These are phyloP conservation scores for Aspergillus wentii DNA, from an alignment of 495 filamentous ascomycete genomes.

Conservation along the genomic window DNA sequence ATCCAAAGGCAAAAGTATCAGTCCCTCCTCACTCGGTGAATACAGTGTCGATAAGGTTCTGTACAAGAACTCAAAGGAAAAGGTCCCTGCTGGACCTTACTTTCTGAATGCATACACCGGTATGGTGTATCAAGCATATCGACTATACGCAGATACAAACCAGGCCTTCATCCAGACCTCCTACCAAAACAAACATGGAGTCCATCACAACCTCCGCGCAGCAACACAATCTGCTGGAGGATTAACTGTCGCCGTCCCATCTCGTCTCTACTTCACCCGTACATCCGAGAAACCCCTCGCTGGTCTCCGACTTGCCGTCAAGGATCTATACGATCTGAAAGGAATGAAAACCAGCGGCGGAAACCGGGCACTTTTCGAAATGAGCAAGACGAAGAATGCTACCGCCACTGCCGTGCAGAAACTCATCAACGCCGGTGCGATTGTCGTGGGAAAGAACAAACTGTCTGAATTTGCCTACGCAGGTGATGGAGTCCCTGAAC, in stretches of 20 bases:
- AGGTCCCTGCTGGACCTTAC: not conserved
- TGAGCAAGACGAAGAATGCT: slow-evolving; percentile 40
- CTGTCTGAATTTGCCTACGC: slow-evolving; percentile 42
- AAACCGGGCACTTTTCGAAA: slow-evolving; percentile 52
- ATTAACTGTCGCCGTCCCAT: not conserved
- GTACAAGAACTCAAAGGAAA: too few species aligned
- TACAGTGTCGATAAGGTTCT: too few species aligned
- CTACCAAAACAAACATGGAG: not conserved
- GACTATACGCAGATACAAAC: not conserved
- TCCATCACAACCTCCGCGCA: not conserved
- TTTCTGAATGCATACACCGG: not conserved
- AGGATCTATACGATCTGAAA: slow-evolving; percentile 56
- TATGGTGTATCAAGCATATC: not conserved
- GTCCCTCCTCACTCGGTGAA: too few species aligned
- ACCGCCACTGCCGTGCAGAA: slow-evolving; percentile 47
- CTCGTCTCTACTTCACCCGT: not conserved
- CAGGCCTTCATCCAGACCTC: not conserved
- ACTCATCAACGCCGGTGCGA: slow-evolving; percentile 55
- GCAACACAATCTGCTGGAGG: not conserved
- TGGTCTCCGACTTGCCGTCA: slow-evolving; percentile 53
- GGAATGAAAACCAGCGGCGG: slow-evolving; percentile 51
- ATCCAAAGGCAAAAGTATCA: too few species aligned
- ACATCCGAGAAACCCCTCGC: slow-evolving; percentile 29
- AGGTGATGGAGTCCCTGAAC: not conserved
- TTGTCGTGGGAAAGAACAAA: slow-evolving; percentile 57